A percentile compares a stretch with the other conserved stretches of the same genome.
These are phyloP conservation scores for Annulohypoxylon maeteangense DNA, from an alignment of 495 filamentous ascomycete species.

Conservation along the genomic window DNA sequence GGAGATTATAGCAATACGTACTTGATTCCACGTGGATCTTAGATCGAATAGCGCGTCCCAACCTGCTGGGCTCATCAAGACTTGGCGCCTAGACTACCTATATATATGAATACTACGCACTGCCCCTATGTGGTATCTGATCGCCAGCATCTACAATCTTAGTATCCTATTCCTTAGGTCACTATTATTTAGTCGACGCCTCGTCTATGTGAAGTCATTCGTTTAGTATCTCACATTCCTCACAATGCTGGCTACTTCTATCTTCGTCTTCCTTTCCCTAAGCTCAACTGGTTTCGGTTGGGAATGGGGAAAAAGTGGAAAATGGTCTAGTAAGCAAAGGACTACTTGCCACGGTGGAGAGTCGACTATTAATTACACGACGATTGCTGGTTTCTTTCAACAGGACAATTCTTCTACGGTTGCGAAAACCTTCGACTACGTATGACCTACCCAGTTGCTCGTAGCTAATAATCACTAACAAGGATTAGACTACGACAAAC, in stretches of 20 bases:
- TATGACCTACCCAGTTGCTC: slow-evolving; percentile 45
- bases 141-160: slow-evolving; percentile 13
- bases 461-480: not conserved
- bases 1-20: not conserved
- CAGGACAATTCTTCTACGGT: slow-evolving; percentile 75
- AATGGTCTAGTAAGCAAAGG: slow-evolving; percentile 23
- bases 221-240: not conserved
- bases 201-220: slow-evolving; percentile 3
- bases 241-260: slow-evolving; percentile 23
- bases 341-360: slow-evolving; percentile 28
- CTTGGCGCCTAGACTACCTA: slow-evolving; percentile 23
- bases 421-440: slow-evolving; percentile 72
- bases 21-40: slow-evolving; percentile 17
- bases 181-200: slow-evolving; percentile 1
- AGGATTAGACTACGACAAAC: slow-evolving; percentile 65
- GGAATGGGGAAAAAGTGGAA: slow-evolving; percentile 37
- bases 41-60: slow-evolving; percentile 5
- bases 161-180: not conserved
- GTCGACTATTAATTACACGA: slow-evolving; percentile 66
- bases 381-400: slow-evolving; percentile 74
- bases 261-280: slow-evolving; percentile 28
- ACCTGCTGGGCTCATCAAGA: slow-evolving; percentile 20
- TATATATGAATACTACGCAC: slow-evolving; percentile 10
- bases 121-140: slow-evolving; percentile 19
- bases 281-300: slow-evolving; percentile 24